Base-by-base conservation (phyloP, 176 grass and related monocot species). In the Pontederia paniculata region DNA sequence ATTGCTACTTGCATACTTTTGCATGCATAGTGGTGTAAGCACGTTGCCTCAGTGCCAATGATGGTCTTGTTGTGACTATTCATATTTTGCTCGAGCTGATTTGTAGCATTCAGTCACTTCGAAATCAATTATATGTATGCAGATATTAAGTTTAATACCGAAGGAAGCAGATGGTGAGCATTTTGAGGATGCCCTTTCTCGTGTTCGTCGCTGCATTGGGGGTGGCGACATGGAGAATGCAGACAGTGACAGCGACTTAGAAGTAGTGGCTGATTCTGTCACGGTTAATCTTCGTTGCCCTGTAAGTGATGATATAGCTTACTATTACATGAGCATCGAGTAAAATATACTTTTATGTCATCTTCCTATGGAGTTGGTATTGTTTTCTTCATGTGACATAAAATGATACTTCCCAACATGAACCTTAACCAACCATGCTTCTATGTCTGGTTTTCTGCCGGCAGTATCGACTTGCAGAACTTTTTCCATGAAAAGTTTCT, bases 251-350 rank as follows among this genome's bases (percentile, higher is more conserved):
- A 95, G 82, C 25, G 90, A 95, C 79, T 80, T 95, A 20, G 90
- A 95, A 74, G 76, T 95, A 50, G 81, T 95, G 22, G 79, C 90
- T 51, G 79, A 95, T 72, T 81, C 67, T 13, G 78, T 95, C 46
- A 80, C 82, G 41, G 77, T 95, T 25, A 89, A 86, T 69, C 76
- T 95, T 55, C 90, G 90, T 23, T 95, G 90, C 52, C 90, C 90
- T 21, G 90, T 95, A 86, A 89, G 89, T 64, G 49, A n/a, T 20
- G 11, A 23, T 51, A 16, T 50, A 13, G 9, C 45, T n/a, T 9
- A 20, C 44, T 19, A 17, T 10, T 44, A 9, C 19, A 47, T 9
- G 12, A 70, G 10, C 73, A 17, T 73, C 16, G 4, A 21, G 19
- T 67, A 63, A 41, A 47, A 54, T 54, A 8, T 2, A 15, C 22